Evolutionary conservation across 208 protist genomes (phyloP), one percentile per base, ranked within the genome.

Genomic region (Kentomonas sorsogonicus): DNA sequence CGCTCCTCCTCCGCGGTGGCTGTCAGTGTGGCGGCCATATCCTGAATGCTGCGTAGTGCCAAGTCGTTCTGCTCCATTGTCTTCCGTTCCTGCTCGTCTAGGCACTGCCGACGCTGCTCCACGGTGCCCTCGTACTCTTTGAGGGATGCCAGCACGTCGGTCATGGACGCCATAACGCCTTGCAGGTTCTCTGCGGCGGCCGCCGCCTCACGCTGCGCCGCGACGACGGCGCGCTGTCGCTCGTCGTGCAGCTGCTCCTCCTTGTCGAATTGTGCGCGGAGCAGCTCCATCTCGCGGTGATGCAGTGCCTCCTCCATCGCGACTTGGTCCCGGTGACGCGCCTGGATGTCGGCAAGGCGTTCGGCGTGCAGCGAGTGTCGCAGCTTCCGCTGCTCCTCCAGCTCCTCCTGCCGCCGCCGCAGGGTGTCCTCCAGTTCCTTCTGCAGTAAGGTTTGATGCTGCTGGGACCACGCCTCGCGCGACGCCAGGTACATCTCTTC

Each of bases 401-500:
- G 39, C 54, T 93, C 86, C 20, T 26, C 59, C 23, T 81, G 61
- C 0, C 72, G 70, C 1, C 82, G 73, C 59, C 60, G 51, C 41
- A 93, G 33, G 0, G 78, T 51, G 5, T 71, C 60, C 10, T 86
- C 69, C 9, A 88, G 36, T 52, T 90, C 86, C 16, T 46, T 52
- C 40, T 87, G 65, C 16, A 93, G 71, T 6, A 81, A 43, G 15
- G 72, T 57, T 57, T 89, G 82, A 46, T 89, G 75, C 47, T 88
- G 63, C 38, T 63, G 40, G 16, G 79, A 71, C 86, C 86, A 93
- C 15, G 63, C 63, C 60, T 90, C 82, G 13, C 82, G 81, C 29
- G 79, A 75, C 50, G 86, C 57, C 5, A 85, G 55, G 60, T 86
- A 93, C 6, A 90, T 36, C 31, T 84, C 77, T 54, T 93, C 82